Percentiles rank a stretch among this genome's conserved stretches.
phyloP scores from a whole-genome alignment of 805 yeast species.

The Candida cerambycidarum region DNA sequence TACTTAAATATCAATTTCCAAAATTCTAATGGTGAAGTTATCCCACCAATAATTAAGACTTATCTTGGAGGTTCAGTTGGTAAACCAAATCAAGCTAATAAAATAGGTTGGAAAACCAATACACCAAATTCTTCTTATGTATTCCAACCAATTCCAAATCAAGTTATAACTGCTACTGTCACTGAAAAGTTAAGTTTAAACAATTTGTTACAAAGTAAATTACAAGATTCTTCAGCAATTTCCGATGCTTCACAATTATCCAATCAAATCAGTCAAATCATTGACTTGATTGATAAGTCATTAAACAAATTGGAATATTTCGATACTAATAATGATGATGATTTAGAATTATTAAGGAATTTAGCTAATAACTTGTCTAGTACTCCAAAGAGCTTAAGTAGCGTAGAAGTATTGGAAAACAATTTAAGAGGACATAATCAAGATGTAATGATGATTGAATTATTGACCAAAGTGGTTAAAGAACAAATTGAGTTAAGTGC shows the following conservation, averaged over 20 bases:
- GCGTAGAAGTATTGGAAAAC: constrained; percentile 52
- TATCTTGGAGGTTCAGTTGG: constrained; percentile 79
- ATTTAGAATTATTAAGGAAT: constrained; percentile 63
- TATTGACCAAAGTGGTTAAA: constrained; percentile 78
- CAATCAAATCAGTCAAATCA: constrained; percentile 46
- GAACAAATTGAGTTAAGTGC: constrained; percentile 81
- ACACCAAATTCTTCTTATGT: constrained; percentile 45
- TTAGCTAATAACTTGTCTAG: constrained; percentile 57
- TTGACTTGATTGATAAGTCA: constrained; percentile 48
- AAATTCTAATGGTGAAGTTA: constrained; percentile 44
- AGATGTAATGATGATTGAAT: constrained; percentile 79
- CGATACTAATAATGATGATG: constrained; percentile 32
- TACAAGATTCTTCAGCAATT: constrained; percentile 27
- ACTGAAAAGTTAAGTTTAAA: constrained; percentile 59
- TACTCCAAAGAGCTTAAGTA: constrained; percentile 50
- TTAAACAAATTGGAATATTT: constrained; percentile 47
- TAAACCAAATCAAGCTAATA: constrained; percentile 16
- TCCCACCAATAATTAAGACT: constrained; percentile 59
- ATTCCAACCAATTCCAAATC: constrained; percentile 75
- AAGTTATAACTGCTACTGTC: constrained; percentile 52
- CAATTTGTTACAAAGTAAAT: constrained; percentile 25
- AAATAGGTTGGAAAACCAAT: constrained; percentile 38
- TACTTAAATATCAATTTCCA: constrained; percentile 70
- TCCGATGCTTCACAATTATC: constrained; percentile 44
- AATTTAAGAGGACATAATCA: constrained; percentile 71